Conservation (phyloP, 495 filamentous ascomycete species). For the Penicillium cinerascens region DNA sequence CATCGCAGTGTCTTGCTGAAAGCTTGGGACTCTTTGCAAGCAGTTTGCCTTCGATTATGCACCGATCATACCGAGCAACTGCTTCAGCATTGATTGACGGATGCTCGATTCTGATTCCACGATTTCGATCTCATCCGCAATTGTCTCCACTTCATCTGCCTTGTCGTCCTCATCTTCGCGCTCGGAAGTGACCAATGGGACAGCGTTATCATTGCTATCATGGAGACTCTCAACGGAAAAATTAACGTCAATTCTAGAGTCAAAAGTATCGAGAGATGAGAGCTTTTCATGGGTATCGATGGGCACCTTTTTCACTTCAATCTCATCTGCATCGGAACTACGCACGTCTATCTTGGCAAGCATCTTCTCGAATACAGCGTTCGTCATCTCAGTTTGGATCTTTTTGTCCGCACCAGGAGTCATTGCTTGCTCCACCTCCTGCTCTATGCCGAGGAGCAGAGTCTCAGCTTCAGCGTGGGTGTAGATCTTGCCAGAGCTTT, state of each 20-base stretch:
- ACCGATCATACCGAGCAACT: neutral
- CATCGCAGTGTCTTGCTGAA: too few relatives aligned
- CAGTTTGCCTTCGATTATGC: neutral
- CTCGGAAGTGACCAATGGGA: neutral
- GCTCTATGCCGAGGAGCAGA: neutral
- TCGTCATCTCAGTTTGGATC: neutral
- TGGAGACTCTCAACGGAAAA: neutral
- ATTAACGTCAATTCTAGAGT: neutral
- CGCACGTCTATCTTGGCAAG: too few relatives aligned
- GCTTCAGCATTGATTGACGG: neutral
- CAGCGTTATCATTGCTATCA: neutral
- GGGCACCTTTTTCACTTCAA: neutral
- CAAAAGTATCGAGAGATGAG: neutral
- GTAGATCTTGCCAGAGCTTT: conserved; percentile 3
- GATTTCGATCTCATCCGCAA: neutral
- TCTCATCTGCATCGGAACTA: neutral
- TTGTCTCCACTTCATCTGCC: neutral
- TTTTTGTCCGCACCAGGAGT: too few relatives aligned
- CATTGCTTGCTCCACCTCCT: too few relatives aligned
- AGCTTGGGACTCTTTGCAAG: too few relatives aligned
- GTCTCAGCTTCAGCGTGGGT: conserved; percentile 5
- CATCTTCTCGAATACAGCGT: neutral
- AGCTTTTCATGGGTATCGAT: neutral
- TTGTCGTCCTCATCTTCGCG: neutral
- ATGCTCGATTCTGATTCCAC: neutral